Evolutionary conservation across 108 stramenopile species (phyloP).

Genomic region (Pseudonitzschia delicatissima): DNA sequence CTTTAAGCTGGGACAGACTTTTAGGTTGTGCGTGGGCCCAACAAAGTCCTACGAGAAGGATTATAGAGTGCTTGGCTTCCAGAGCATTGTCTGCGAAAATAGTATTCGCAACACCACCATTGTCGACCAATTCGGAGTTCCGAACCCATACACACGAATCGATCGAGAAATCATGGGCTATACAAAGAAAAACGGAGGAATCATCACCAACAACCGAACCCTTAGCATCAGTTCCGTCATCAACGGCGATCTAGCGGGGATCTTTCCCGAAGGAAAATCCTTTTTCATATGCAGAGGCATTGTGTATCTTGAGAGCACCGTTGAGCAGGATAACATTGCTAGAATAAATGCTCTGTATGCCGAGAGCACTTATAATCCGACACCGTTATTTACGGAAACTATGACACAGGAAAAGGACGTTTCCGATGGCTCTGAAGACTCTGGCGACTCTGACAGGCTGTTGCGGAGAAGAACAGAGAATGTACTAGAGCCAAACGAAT

Average conservation of each 20-base stretch:
- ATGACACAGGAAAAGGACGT: too few relatives aligned
- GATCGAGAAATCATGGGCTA: neutral
- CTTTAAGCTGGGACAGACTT: neutral
- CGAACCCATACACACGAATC: neutral
- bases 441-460: too few relatives aligned
- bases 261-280: neutral
- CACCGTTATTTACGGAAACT: too few relatives aligned
- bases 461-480: too few relatives aligned
- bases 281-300: neutral
- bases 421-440: too few relatives aligned
- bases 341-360: too few relatives aligned
- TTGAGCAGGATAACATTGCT: too few relatives aligned
- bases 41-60: neutral
- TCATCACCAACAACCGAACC: neutral
- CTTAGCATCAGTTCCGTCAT: neutral
- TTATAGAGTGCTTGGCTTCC: neutral
- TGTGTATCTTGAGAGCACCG: too few relatives aligned
- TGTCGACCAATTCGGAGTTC: neutral
- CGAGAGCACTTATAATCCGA: too few relatives aligned
- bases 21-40: neutral
- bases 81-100: neutral
- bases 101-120: neutral
- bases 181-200: neutral
- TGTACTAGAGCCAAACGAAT: too few relatives aligned
- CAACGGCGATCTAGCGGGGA: neutral